A percentile compares a stretch with the other conserved stretches of the same genome.
Evolutionary conservation across 2,329 filamentous ascomycete species (phyloP).

Genomic region (Myriosclerotinia curreyana): DNA sequence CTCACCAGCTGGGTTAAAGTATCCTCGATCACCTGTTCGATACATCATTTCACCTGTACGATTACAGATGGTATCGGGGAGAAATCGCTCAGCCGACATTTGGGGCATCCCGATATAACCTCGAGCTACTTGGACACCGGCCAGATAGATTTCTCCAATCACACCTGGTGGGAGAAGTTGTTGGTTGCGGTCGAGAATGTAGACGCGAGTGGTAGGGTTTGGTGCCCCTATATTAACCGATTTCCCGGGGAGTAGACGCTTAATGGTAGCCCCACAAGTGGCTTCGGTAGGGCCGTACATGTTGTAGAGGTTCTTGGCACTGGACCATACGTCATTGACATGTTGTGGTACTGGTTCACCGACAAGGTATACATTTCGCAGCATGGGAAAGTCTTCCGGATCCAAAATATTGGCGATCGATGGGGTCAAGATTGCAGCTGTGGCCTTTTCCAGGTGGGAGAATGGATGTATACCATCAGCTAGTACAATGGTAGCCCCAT

Average conservation of each 20-base stretch:
- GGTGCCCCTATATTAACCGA: conserved; percentile 43
- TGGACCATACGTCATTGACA: conserved; percentile 40
- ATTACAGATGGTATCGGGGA: conserved; percentile 36
- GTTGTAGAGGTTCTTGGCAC: conserved; percentile 40
- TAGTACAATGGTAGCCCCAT: conserved; percentile 11
- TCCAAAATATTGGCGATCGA: conserved; percentile 18
- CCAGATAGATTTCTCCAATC: conserved; percentile 44
- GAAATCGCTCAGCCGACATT: conserved; percentile 38
- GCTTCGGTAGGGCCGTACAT: conserved; percentile 45
- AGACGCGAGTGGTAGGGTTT: conserved; percentile 41
- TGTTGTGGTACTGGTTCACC: conserved; percentile 42
- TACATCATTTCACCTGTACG: conserved; percentile 40
- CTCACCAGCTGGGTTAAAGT: conserved; percentile 41
- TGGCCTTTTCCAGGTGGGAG: conserved; percentile 19
- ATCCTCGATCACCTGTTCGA: conserved; percentile 45
- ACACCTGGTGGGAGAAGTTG: conserved; percentile 39
- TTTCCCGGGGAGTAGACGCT: conserved; percentile 31
- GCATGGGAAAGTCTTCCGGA: conserved; percentile 14
- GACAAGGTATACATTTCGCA: conserved; percentile 39
- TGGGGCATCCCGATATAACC: conserved; percentile 44
- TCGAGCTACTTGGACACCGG: conserved; percentile 44
- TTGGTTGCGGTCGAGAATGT: conserved; percentile 43
- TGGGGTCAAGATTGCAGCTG: conserved; percentile 18
- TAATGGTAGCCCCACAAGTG: conserved; percentile 42
- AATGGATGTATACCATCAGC: conserved; percentile 4